Evolutionary conservation across 768 basidiomycete species (phyloP).

Genomic region (Udeniomyces megalosporus): DNA sequence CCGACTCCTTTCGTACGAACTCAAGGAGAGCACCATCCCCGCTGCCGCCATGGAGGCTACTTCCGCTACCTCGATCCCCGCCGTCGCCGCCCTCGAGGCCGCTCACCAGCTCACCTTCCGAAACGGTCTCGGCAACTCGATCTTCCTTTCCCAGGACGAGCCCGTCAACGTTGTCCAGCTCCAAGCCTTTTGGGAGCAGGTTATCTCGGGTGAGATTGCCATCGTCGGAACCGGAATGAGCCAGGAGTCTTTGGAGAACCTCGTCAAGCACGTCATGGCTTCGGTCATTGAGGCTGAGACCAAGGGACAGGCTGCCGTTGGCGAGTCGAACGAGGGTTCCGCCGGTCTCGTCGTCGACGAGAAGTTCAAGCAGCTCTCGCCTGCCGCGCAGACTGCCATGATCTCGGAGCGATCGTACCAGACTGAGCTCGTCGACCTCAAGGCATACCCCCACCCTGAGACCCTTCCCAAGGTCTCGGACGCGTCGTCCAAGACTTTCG

Average conservation of each 20-base stretch:
- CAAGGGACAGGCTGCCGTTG: too few species aligned
- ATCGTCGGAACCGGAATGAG: conserved; percentile 78
- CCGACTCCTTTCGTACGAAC: conserved; percentile 41
- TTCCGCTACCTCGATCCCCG: conserved; percentile 44
- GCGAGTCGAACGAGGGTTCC: too few species aligned
- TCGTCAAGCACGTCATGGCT: conserved; percentile 46
- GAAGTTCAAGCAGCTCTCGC: background rate
- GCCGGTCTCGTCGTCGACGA: background rate
- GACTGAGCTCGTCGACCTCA: conserved; percentile 21
- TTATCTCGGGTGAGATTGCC: conserved; percentile 52
- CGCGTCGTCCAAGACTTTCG: conserved; percentile 43
- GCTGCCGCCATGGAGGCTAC: conserved; percentile 53
- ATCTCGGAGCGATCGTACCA: conserved; percentile 26
- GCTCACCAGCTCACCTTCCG: conserved; percentile 90
- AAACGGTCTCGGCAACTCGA: conserved; percentile 73
- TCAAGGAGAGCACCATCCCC: conserved; percentile 36
- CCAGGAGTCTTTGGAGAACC: conserved; percentile 35
- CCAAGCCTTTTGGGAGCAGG: conserved; percentile 51
- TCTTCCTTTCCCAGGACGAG: conserved; percentile 61
- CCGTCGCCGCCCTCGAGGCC: conserved; percentile 59
- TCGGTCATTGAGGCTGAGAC: background rate
- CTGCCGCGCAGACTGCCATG: conserved; percentile 43
- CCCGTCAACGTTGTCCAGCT: conserved; percentile 49
- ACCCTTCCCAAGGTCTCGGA: conserved; percentile 19
- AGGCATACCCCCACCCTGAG: conserved; percentile 19